Conservation (phyloP, 257 asterid genomes). For the Plantago major region DNA sequence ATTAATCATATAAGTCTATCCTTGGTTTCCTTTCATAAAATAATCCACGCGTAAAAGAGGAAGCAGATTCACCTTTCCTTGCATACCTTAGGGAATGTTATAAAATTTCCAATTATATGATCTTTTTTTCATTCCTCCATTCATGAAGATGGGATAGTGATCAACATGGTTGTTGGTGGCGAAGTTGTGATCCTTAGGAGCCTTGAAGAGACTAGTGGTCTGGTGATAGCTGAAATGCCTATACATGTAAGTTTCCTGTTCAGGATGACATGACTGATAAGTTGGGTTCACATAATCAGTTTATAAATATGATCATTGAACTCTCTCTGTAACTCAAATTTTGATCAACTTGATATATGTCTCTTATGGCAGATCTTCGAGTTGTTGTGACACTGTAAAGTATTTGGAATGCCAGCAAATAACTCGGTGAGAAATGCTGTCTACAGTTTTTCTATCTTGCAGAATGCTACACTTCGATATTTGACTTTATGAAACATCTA, state of each 20-base stretch:
- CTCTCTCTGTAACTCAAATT: neutral
- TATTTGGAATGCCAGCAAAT: slow-evolving; percentile 20
- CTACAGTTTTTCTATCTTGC: neutral
- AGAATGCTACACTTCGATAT: neutral
- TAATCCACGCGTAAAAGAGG: neutral
- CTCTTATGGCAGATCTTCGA: slow-evolving; percentile 65
- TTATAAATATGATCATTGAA: slow-evolving; percentile 6
- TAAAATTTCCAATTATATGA: slow-evolving; percentile 6
- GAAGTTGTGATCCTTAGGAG: slow-evolving; percentile 77
- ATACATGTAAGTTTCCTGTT: slow-evolving; percentile 57
- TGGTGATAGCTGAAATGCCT: slow-evolving; percentile 87
- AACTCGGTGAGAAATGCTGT: slow-evolving; percentile 16
- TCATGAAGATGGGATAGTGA: slow-evolving; percentile 77
- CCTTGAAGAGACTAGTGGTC: slow-evolving; percentile 85
- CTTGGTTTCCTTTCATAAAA: slow-evolving; percentile 10
- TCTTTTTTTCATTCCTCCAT: slow-evolving; percentile 15
- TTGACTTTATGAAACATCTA: no score
- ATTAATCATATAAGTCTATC: slow-evolving; percentile 4
- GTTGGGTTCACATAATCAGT: neutral
- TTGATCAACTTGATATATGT: slow-evolving; percentile 22
- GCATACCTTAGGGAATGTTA: no score
- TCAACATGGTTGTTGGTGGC: slow-evolving; percentile 94
- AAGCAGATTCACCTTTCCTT: slow-evolving; percentile 5
- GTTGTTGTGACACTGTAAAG: slow-evolving; percentile 49
- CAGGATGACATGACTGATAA: neutral